Percentiles rank a stretch among this genome's conserved stretches.
These are phyloP conservation scores for Dryas drummondii DNA, from an alignment of 306 rosid species.

Conservation along the genomic window DNA sequence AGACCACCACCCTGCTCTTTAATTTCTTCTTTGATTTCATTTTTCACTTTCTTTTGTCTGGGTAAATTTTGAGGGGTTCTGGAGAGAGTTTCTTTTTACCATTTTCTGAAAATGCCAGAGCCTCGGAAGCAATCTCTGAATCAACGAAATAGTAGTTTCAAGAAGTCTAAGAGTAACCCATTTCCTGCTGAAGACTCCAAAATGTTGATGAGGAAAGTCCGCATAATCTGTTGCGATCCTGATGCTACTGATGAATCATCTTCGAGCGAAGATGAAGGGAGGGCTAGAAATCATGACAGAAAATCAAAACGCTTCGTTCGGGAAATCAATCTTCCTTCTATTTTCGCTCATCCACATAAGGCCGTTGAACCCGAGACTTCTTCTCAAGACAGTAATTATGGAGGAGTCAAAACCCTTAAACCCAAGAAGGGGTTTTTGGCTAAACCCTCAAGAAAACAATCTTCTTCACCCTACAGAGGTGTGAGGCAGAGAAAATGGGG, in stretches of 20 bases:
- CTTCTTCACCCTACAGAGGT: slow-evolving; percentile 56
- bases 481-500: slow-evolving; percentile 88
- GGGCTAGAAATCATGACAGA: not conserved
- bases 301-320: slow-evolving; percentile 22
- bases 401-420: slow-evolving; percentile 16
- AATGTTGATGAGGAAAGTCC: slow-evolving; percentile 42
- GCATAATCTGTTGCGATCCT: slow-evolving; percentile 59
- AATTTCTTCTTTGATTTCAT: not conserved
- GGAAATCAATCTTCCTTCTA: slow-evolving; percentile 41
- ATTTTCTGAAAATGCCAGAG: slow-evolving; percentile 31
- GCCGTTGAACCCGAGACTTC: slow-evolving; percentile 37
- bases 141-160: not conserved
- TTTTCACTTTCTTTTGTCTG: not conserved
- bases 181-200: slow-evolving; percentile 17
- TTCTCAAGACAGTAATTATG: slow-evolving; percentile 35
- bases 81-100: slow-evolving; percentile 14
- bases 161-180: slow-evolving; percentile 22
- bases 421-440: slow-evolving; percentile 34
- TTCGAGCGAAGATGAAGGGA: slow-evolving; percentile 63
- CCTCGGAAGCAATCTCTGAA: slow-evolving; percentile 27
- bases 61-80: slow-evolving; percentile 36
- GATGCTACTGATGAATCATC: slow-evolving; percentile 71
- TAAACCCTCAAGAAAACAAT: slow-evolving; percentile 19
- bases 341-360: not conserved
- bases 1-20: slow-evolving; percentile 25